Percentiles rank a stretch among this genome's conserved stretches.
Evolutionary conservation across 805 yeast genomes (phyloP).

Genomic region (Kodamaea leandrae): DNA sequence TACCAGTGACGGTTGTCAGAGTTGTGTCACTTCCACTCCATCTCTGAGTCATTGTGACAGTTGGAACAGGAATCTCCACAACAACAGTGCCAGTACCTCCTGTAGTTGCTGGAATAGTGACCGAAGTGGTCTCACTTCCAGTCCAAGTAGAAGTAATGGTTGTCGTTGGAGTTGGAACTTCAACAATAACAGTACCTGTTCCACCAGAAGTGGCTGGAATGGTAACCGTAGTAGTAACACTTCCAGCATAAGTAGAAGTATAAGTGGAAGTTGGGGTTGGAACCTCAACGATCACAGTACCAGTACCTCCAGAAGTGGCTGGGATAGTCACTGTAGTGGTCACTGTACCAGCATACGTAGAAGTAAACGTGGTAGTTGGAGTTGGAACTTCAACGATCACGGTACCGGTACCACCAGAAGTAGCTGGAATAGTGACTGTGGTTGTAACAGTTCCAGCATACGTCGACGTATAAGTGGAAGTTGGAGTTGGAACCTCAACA

Average conservation of each 20-base stretch:
- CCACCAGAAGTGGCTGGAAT: slow-evolving; percentile 11
- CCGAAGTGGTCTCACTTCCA: slow-evolving; percentile 13
- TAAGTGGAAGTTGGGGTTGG: slow-evolving; percentile 16
- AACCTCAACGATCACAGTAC: slow-evolving; percentile 22
- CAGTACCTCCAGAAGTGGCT: slow-evolving; percentile 16
- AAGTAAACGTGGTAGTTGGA: slow-evolving; percentile 11
- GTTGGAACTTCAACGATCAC: slow-evolving; percentile 15
- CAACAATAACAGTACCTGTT: slow-evolving; percentile 14
- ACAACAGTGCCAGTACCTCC: slow-evolving; percentile 12
- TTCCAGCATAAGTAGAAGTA: slow-evolving; percentile 14
- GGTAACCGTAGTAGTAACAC: slow-evolving; percentile 12
- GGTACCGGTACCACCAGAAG: slow-evolving; percentile 13
- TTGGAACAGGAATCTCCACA: slow-evolving; percentile 13
- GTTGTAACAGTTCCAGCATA: slow-evolving; percentile 13
- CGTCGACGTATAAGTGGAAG: slow-evolving; percentile 10
- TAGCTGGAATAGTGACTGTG: slow-evolving; percentile 12
- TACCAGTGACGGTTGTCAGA: slow-evolving; percentile 8
- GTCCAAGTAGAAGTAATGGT: slow-evolving; percentile 11
- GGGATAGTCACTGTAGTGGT: slow-evolving; percentile 8
- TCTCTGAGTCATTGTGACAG: slow-evolving; percentile 1
- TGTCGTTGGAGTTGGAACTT: slow-evolving; percentile 14
- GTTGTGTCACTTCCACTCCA: slow-evolving; percentile 8
- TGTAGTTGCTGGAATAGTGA: slow-evolving; percentile 9
- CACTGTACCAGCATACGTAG: slow-evolving; percentile 11
- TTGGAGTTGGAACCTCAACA: slow-evolving; percentile 12